Base-by-base conservation (phyloP, 2,329 filamentous ascomycete species). In the Aspergillus tamarii region DNA sequence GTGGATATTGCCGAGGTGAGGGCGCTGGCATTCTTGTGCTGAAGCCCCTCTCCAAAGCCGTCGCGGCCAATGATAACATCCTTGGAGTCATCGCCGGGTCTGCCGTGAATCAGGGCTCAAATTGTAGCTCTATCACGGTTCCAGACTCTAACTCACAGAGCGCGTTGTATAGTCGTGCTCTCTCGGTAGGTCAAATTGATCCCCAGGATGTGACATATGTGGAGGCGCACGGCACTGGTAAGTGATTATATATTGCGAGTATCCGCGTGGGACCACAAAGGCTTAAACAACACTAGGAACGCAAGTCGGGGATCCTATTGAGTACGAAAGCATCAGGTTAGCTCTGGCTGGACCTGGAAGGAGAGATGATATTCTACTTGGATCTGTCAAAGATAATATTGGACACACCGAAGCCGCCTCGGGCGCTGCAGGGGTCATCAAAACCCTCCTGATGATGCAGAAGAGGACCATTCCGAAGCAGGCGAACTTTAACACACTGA, bases 61-160 rank as follows among this genome's bases (percentile, higher is more conserved):
- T 72, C 84, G 67, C 77, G 84, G 11, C 84, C 43, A 80, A 81
- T 0, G 82, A 70, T 64, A 71, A 70, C 2, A 81, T 87, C 30
- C 62, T 81, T 1, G 83, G 77, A 2, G 74, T 81, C 4, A 79
- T 84, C 26, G 39, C 56, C 0, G 59, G 56, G 14, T 61, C 70
- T 1, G 66, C 63, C 0, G 55, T 74, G 1, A 74, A 77, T 26
- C 78, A 81, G 41, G 74, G 72, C 30, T 53, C 64, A 1, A 74
- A 75, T 19, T 66, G 55, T 30, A 68, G 62, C 3, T 45, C 65
- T 0, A 66, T 72, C 6, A 58, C 61, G 39, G 67, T 70, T 16
- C 69, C 64, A 0, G 59, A 64, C 16, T n/a, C 63, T 1, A 30
- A 26, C 1, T 71, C 72, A 0, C 76, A 76, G 23, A 61, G 62